Conservation (phyloP, 306 rosid species). For the Cajanus cajan region DNA sequence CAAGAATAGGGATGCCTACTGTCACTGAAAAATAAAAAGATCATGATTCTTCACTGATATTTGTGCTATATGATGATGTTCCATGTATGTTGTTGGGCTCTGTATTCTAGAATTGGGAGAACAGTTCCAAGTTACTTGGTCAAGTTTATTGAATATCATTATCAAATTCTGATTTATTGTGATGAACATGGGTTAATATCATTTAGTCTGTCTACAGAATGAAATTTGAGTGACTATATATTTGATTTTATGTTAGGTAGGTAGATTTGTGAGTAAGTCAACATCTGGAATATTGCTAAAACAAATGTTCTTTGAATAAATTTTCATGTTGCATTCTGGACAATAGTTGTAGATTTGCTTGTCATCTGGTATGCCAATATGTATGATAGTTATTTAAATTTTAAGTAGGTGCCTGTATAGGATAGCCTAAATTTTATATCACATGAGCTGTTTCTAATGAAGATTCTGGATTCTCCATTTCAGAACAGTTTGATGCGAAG, state of each 20-base stretch:
- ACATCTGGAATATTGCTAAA: neutral
- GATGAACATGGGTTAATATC: neutral
- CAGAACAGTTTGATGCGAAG: constrained; percentile 57
- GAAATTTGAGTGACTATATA: constrained; percentile 7
- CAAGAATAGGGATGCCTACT: neutral
- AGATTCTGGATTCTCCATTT: constrained; percentile 47
- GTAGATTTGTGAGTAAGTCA: neutral
- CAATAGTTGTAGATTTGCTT: constrained; percentile 13
- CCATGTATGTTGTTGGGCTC: neutral
- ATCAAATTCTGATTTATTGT: constrained; percentile 12
- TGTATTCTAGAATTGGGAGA: constrained; percentile 17
- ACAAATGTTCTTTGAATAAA: neutral
- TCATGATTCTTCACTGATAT: constrained; percentile 9
- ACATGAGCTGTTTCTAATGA: constrained; percentile 46
- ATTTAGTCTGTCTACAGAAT: constrained; percentile 20
- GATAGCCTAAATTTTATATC: constrained; percentile 28
- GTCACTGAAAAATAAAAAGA: neutral
- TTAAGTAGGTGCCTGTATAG: constrained; percentile 18
- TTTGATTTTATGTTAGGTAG: neutral
- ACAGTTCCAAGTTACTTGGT: constrained; percentile 6
- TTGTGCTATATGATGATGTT: constrained; percentile 16
- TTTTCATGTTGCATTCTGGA: neutral
- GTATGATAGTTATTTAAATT: constrained; percentile 7
- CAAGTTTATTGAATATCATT: constrained; percentile 8
- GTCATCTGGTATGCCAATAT: constrained; percentile 10